Conservation (phyloP, 2,329 filamentous ascomycete species). For the Monilinia vaccinii-corymbosi region DNA sequence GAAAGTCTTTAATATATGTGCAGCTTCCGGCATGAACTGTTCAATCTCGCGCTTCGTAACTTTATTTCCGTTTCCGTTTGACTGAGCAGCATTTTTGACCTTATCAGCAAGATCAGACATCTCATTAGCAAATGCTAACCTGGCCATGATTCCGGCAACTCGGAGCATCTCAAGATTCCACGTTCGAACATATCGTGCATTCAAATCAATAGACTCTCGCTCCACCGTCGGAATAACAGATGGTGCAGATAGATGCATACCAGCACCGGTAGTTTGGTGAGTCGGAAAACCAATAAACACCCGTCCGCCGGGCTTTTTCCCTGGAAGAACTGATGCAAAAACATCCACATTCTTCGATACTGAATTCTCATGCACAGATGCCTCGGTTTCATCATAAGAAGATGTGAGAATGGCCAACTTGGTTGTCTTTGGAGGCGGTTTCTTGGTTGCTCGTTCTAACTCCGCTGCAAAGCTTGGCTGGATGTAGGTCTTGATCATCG, state of each 20-base stretch:
- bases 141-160: slow-evolving; percentile 80
- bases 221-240: slow-evolving; percentile 97
- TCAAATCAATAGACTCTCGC: slow-evolving; percentile 91
- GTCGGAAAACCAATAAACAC: slow-evolving; percentile 98
- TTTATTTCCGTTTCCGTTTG: slow-evolving; percentile 36
- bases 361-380: slow-evolving; percentile 37
- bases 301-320: slow-evolving; percentile 69
- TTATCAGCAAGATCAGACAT: slow-evolving; percentile 67
- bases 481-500: slow-evolving; percentile 70
- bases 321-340: slow-evolving; percentile 83
- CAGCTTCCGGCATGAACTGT: slow-evolving; percentile 64
- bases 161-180: slow-evolving; percentile 95
- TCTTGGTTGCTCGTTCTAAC: slow-evolving; percentile 92
- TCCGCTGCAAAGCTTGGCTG: slow-evolving; percentile 67
- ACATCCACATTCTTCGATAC: slow-evolving; percentile 60
- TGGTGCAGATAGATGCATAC: slow-evolving; percentile 89
- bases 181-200: slow-evolving; percentile 84
- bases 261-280: slow-evolving; percentile 88
- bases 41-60: slow-evolving; percentile 55
- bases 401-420: slow-evolving; percentile 83
- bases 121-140: slow-evolving; percentile 79
- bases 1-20: slow-evolving; percentile 80
- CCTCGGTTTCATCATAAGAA: slow-evolving; percentile 74
- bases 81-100: slow-evolving; percentile 39
- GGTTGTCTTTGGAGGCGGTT: slow-evolving; percentile 82